phyloP scores from a whole-genome alignment of 2,329 filamentous ascomycete genomes.

The Neoscytalidium dimidiatum region DNA sequence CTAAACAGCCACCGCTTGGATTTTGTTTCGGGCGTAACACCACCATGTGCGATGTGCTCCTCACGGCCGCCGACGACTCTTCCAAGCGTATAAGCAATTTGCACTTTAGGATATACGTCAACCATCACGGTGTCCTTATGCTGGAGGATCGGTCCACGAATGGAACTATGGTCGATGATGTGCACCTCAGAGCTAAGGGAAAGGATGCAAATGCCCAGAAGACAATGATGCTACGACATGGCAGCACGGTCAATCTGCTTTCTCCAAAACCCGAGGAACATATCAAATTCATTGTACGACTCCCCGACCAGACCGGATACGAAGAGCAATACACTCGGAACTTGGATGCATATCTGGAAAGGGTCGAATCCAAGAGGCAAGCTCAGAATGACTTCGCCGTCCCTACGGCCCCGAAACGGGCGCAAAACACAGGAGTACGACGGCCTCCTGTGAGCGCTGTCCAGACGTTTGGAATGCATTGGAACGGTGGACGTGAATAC shows the following conservation, averaged over 20 bases:
- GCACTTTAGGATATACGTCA: conserved; percentile 95
- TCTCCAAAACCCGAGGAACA: conserved; percentile 58
- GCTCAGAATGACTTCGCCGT: background rate
- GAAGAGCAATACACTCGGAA: conserved; percentile 69
- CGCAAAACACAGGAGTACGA: background rate
- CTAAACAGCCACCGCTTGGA: conserved; percentile 69
- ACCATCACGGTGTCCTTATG: conserved; percentile 84
- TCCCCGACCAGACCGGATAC: conserved; percentile 71
- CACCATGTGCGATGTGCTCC: conserved; percentile 69
- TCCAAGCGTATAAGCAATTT: conserved; percentile 81
- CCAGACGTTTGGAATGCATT: conserved; percentile 66
- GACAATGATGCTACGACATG: conserved; percentile 68
- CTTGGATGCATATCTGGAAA: conserved; percentile 65
- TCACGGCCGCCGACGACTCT: conserved; percentile 56
- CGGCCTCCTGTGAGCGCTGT: conserved; percentile 15
- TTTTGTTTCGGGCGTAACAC: conserved; percentile 85
- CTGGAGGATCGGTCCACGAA: conserved; percentile 95
- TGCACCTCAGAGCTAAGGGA: conserved; percentile 59
- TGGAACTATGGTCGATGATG: conserved; percentile 81
- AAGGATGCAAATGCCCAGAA: conserved; percentile 33
- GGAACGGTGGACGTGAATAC: conserved; percentile 81
- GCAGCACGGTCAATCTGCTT: conserved; percentile 71
- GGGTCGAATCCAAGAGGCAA: background rate
- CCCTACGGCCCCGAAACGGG: background rate
- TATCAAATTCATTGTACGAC: conserved; percentile 80